phyloP scores from a whole-genome alignment of 345 rosid genomes.

The Barbarea vulgaris region DNA sequence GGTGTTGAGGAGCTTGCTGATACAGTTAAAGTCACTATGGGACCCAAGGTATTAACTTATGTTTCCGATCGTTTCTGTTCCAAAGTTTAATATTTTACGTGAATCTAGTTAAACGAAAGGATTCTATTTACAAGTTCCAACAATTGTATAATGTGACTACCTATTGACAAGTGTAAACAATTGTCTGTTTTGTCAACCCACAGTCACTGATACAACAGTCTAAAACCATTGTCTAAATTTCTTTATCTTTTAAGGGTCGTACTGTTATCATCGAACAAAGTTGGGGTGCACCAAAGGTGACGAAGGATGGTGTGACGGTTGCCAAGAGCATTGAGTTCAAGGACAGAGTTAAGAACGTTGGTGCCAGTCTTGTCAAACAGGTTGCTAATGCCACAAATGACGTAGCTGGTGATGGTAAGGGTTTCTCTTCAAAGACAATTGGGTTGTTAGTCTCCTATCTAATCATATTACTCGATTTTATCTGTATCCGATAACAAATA shows the following conservation, averaged over 20 bases:
- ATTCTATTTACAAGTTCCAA: neutral
- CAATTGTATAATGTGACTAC: neutral
- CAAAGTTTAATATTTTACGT: neutral
- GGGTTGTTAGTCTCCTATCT: neutral
- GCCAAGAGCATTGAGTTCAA: slow-evolving; percentile 97
- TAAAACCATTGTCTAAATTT: slow-evolving; percentile 2
- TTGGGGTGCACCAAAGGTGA: slow-evolving; percentile 95
- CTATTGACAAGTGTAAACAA: neutral
- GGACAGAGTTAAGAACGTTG: slow-evolving; percentile 83
- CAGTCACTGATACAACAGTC: neutral
- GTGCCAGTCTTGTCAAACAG: slow-evolving; percentile 99
- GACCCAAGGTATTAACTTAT: slow-evolving; percentile 73
- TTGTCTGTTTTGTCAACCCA: neutral
- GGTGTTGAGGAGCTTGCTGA: slow-evolving; percentile 98
- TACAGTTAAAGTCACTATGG: slow-evolving; percentile 94
- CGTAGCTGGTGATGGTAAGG: slow-evolving; percentile 90
- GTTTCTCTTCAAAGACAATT: neutral
- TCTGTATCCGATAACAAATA: neutral
- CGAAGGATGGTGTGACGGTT: slow-evolving; percentile 97
- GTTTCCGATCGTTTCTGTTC: neutral
- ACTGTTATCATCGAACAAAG: slow-evolving; percentile 96
- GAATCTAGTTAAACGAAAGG: neutral
- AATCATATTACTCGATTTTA: neutral
- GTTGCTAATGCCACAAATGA: slow-evolving; percentile 99
- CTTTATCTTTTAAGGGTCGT: slow-evolving; percentile 61